Conservation (phyloP, 495 filamentous ascomycete genomes). For the Usnea hakonensis region DNA sequence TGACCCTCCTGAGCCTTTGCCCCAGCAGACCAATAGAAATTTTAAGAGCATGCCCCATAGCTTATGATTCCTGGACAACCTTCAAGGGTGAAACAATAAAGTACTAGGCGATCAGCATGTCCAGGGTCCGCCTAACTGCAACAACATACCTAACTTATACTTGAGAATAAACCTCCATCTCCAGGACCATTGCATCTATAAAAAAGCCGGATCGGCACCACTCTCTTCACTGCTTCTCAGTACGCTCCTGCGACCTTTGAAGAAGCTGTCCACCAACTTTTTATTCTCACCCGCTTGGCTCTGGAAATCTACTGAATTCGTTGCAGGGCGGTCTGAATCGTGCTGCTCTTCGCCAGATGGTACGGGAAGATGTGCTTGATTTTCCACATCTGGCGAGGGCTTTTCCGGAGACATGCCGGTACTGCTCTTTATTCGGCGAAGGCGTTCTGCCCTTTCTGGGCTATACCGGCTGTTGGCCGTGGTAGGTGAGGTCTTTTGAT, state of each 20-base stretch:
- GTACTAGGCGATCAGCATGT: not conserved
- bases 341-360: not conserved
- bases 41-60: not conserved
- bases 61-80: not conserved
- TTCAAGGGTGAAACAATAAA: slow-evolving; percentile 32
- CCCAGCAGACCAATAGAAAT: not conserved
- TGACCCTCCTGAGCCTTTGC: not conserved
- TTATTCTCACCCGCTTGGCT: not conserved
- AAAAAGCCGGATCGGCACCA: slow-evolving; percentile 15
- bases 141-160: not conserved
- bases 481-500: not conserved
- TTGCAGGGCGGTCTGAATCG: not conserved
- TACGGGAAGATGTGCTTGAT: not conserved
- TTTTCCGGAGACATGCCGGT: slow-evolving; percentile 11
- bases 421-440: slow-evolving; percentile 21
- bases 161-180: slow-evolving; percentile 1
- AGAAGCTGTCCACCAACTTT: slow-evolving; percentile 21
- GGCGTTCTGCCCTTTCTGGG: slow-evolving; percentile 22
- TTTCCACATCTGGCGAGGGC: not conserved
- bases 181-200: slow-evolving; percentile 10
- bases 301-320: not conserved
- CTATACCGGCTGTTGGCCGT: slow-evolving; percentile 9
- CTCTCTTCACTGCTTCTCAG: slow-evolving; percentile 19
- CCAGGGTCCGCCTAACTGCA: not conserved
- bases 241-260: slow-evolving; percentile 18